phyloP scores from a whole-genome alignment of 192 early-diverging fungal species.

The Martensiomyces pterosporus region DNA sequence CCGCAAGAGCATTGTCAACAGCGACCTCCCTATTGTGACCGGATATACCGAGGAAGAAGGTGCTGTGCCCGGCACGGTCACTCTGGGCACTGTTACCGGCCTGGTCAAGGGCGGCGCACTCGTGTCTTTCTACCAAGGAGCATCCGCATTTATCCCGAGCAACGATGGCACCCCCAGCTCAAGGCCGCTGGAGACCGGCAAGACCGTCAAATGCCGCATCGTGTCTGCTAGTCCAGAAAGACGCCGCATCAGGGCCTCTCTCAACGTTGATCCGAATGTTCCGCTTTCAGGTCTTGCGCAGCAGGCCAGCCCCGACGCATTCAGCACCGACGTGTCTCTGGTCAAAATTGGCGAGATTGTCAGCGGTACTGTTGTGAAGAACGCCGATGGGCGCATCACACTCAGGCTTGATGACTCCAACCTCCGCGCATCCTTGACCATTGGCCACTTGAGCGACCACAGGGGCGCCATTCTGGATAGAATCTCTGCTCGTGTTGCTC shows the following conservation, averaged over 20 bases:
- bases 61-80: conserved; percentile 57
- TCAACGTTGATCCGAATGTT: conserved; percentile 43
- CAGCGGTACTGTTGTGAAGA: conserved; percentile 54
- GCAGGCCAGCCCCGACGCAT: too few species aligned
- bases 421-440: conserved; percentile 52
- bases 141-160: conserved; percentile 66
- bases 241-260: conserved; percentile 55
- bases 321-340: conserved; percentile 27
- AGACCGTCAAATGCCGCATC: conserved; percentile 74
- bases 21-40: conserved; percentile 60
- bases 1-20: conserved; percentile 71
- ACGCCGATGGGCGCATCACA: conserved; percentile 47
- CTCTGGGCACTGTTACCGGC: conserved; percentile 34
- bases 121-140: conserved; percentile 74
- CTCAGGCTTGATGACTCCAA: conserved; percentile 58
- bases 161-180: conserved; percentile 39
- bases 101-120: conserved; percentile 57
- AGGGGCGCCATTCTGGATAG: conserved; percentile 22
- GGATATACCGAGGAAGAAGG: conserved; percentile 53
- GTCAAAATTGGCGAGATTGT: conserved; percentile 50
- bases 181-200: conserved; percentile 57
- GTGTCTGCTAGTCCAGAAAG: conserved; percentile 53
- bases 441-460: conserved; percentile 68
- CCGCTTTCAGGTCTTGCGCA: too few species aligned
- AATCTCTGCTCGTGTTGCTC: conserved; percentile 13